Conservation (phyloP, 208 protist species). For the Trypanosoma lewisi region DNA sequence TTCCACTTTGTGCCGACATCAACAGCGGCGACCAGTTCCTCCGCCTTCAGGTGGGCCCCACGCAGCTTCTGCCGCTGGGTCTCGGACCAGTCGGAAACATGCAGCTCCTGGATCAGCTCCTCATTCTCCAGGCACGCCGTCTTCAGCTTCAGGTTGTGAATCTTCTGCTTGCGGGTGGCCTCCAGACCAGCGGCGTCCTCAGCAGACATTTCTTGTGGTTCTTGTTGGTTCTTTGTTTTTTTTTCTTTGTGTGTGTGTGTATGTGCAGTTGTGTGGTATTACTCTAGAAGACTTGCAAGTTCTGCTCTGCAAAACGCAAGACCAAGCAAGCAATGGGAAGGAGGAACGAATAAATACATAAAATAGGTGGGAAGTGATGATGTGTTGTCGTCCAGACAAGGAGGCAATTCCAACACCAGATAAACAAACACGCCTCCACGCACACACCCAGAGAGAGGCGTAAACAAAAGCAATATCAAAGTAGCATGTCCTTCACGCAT, state of each 20-base stretch:
- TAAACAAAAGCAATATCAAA: too few relatives aligned
- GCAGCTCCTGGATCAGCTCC: conserved; percentile 80
- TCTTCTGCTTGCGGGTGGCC: conserved; percentile 85
- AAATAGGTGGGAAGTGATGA: too few relatives aligned
- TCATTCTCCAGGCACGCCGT: conserved; percentile 78
- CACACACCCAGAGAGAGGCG: too few relatives aligned
- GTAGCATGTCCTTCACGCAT: too few relatives aligned
- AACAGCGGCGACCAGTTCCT: conserved; percentile 63
- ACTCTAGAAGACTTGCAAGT: too few relatives aligned
- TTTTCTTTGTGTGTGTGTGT: conserved; percentile 1
- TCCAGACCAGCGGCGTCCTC: conserved; percentile 75
- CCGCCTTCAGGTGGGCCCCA: conserved; percentile 70
- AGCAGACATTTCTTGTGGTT: conserved; percentile 37
- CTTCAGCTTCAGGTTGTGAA: conserved; percentile 88
- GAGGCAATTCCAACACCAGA: too few relatives aligned
- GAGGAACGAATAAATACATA: too few relatives aligned
- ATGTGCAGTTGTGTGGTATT: too few relatives aligned
- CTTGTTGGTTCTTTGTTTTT: conserved; percentile 23
- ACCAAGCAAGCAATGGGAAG: too few relatives aligned
- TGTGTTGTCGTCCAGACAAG: too few relatives aligned
- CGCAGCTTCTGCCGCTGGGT: conserved; percentile 78
- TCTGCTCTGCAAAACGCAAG: too few relatives aligned
- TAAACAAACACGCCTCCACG: too few relatives aligned
- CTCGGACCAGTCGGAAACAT: conserved; percentile 81
- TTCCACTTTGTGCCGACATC: conserved; percentile 84